Evolutionary conservation across 768 basidiomycete genomes (phyloP), one percentile per base, ranked within the genome.

Genomic region (Suillus tomentosus): DNA sequence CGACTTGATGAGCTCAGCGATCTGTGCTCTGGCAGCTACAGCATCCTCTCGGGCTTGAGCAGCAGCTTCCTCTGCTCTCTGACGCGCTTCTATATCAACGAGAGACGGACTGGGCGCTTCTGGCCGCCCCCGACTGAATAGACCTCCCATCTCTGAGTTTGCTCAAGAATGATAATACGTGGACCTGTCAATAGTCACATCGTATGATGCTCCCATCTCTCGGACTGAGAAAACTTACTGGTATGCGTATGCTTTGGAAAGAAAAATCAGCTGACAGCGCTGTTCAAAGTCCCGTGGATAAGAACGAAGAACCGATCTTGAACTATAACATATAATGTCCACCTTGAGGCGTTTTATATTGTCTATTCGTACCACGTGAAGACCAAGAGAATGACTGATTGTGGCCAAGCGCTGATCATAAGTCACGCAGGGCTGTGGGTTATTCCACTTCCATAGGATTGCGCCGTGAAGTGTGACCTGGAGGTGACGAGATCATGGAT

Each of bases 21-120:
- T 31, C 40, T 58, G 40, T 19, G 24, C 39, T 27, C 51, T 64
- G 13, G 64, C 62, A 22, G 8, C 62, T 9, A 34, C 34, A 3
- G 64, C 64, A 53, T 63, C 61, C n/a, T 54, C 8, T 4, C 55
- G 40, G 0, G 64, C 64, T 24, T 65, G 43, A 11, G 24, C 43
- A 34, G 54, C 39, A 7, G 64, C 64, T 3, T 43, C 61, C 48
- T 65, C 61, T 24, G 62, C 64, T 0, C 22, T 8, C n/a, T 45
- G 61, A 17, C 62, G 64, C 3, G 17, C 34, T 42, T 39, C 7
- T 45, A 65, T 65, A 5, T 45, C 64, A 1, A 1, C 40, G 10
- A 65, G 40, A 0, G 64, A 54, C 13, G 64, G 61, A n/a, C 42
- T 65, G n/a, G 50, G 40, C 5, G 42, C 62, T 39, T 34, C 36